phyloP scores from a whole-genome alignment of 2,329 filamentous ascomycete genomes.

The Geoglossum cookeanum region DNA sequence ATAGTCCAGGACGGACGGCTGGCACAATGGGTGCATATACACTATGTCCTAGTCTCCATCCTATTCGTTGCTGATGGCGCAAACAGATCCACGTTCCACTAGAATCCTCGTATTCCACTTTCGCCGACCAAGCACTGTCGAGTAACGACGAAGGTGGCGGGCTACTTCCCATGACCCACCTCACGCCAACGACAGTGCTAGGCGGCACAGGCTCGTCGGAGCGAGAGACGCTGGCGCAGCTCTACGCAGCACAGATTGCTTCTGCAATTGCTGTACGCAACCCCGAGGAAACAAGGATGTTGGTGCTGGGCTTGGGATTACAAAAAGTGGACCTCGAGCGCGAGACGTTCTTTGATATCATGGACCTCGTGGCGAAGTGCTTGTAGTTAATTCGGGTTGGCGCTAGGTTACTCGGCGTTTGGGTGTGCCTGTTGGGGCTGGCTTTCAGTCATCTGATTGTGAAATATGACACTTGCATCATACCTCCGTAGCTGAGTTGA shows the following conservation, averaged over 20 bases:
- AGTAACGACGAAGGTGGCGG: conserved; percentile 24
- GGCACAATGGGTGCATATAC: conserved; percentile 67
- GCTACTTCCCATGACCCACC: conserved; percentile 56
- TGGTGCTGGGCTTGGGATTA: conserved; percentile 40
- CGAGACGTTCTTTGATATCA: conserved; percentile 43
- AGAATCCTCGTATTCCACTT: conserved; percentile 42
- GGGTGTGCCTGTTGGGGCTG: neutral
- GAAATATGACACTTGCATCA: neutral
- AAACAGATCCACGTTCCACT: conserved; percentile 60
- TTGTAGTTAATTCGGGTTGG: neutral
- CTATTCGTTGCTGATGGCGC: conserved; percentile 16
- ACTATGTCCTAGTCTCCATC: conserved; percentile 6
- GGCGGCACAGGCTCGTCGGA: conserved; percentile 56
- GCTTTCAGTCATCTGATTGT: neutral
- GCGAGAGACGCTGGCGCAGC: conserved; percentile 67
- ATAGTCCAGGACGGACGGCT: conserved; percentile 70
- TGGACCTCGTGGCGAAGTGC: conserved; percentile 35
- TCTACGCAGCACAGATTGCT: conserved; percentile 77
- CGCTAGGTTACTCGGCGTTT: neutral
- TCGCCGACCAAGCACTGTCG: conserved; percentile 39
- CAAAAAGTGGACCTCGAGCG: conserved; percentile 34
- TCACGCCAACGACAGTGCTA: conserved; percentile 73
- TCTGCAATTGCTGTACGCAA: conserved; percentile 56
- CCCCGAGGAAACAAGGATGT: conserved; percentile 38
- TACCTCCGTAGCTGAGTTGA: neutral